A percentile compares a stretch with the other conserved stretches of the same genome.
phyloP scores from a whole-genome alignment of 2,329 filamentous ascomycete genomes.

The Colletotrichum sublineola region DNA sequence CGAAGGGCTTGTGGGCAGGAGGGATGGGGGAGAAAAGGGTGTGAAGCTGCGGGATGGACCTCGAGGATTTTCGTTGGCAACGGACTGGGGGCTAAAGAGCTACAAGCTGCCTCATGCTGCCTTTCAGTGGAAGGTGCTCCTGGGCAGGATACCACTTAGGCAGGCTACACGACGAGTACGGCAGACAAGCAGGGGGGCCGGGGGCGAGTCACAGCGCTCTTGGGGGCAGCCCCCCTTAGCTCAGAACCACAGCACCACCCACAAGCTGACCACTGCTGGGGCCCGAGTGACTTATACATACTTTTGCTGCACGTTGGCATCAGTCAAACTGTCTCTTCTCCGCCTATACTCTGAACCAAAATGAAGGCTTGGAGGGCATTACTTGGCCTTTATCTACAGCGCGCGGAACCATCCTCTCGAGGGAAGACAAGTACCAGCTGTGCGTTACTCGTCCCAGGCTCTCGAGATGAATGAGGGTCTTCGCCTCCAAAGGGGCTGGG shows the following conservation, averaged over 20 bases:
- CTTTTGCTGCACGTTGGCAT: slow-evolving; percentile 36
- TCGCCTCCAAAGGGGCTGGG: slow-evolving; percentile 33
- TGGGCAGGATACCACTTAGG: slow-evolving; percentile 2
- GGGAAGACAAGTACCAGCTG: not conserved
- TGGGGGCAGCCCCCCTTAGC: slow-evolving; percentile 17
- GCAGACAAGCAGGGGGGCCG: slow-evolving; percentile 13
- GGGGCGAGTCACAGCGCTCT: slow-evolving; percentile 36
- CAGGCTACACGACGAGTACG: slow-evolving; percentile 17
- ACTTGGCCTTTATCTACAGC: slow-evolving; percentile 17
- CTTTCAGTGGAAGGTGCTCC: slow-evolving; percentile 2
- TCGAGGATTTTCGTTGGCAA: slow-evolving; percentile 46
- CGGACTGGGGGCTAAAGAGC: slow-evolving; percentile 44
- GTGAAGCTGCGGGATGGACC: slow-evolving; percentile 42
- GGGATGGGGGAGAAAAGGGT: slow-evolving; percentile 43
- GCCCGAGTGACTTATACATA: slow-evolving; percentile 30
- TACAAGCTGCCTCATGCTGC: slow-evolving; percentile 27
- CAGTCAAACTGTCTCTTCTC: slow-evolving; percentile 14
- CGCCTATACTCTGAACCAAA: not conserved
- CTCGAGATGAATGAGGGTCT: slow-evolving; percentile 6
- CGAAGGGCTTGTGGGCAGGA: slow-evolving; percentile 44
- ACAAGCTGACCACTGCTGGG: slow-evolving; percentile 23
- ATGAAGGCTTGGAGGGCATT: slow-evolving; percentile 13
- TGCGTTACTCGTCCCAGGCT: slow-evolving; percentile 7
- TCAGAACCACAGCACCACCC: slow-evolving; percentile 32
- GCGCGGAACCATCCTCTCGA: not conserved